These are phyloP conservation scores for Phytophthora quininea DNA, from an alignment of 352 stramenopile species.

Conservation along the genomic window DNA sequence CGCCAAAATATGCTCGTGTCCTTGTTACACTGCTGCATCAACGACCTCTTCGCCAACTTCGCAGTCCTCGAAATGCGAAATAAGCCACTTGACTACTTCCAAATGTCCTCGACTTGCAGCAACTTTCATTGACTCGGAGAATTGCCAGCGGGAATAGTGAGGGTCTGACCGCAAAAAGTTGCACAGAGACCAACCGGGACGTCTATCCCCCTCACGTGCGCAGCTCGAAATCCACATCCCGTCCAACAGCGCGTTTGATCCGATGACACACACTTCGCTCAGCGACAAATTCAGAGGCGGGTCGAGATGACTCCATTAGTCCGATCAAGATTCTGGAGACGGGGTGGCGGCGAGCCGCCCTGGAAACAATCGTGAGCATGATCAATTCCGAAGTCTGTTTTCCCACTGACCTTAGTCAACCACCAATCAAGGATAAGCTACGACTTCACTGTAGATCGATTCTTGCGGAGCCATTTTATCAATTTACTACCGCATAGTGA, in stretches of 20 bases:
- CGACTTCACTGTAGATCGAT: too few species aligned
- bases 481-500: too few species aligned
- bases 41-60: slow-evolving; percentile 11
- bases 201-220: not conserved
- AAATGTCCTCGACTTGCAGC: slow-evolving; percentile 7
- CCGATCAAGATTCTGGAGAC: too few species aligned
- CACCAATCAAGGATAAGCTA: too few species aligned
- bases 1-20: not conserved
- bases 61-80: slow-evolving; percentile 5
- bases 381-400: too few species aligned
- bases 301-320: not conserved
- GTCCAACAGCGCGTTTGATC: slow-evolving; percentile 3
- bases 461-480: too few species aligned
- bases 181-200: slow-evolving; percentile 1
- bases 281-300: not conserved
- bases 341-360: too few species aligned
- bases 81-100: slow-evolving; percentile 1
- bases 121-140: not conserved
- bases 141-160: slow-evolving; percentile 4
- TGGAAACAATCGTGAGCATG: too few species aligned
- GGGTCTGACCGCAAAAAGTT: slow-evolving; percentile 10
- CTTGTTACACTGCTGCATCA: slow-evolving; percentile 5
- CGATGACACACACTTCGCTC: not conserved
- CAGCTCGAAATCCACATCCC: slow-evolving; percentile 6
- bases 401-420: too few species aligned